Base-by-base conservation (phyloP, 2,329 filamentous ascomycete genomes). In the Hymenoscyphus fraxineus region DNA sequence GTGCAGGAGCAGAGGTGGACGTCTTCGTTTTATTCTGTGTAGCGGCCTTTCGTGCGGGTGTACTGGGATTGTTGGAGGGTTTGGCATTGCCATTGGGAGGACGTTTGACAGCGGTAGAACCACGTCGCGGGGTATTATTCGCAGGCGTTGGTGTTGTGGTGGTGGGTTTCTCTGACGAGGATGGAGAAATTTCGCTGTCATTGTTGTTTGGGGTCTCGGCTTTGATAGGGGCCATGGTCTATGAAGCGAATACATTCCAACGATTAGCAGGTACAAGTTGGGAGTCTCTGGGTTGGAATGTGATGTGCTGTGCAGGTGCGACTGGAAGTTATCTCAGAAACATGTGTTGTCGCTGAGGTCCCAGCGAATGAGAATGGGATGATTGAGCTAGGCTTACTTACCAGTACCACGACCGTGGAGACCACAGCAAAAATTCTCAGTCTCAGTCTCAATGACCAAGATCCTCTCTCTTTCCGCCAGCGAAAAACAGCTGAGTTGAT, bases 1-100 rank as follows among this genome's bases (percentile, higher is more conserved):
- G 67, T 27, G 66, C 69, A n/a, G 73, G 73, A 15, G 70, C 72
- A 39, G 69, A 71, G 38, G 66, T 69, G 2, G 73, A 71, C 7
- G 68, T 71, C 31, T 59, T 62, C 12, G 61, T 61, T 57, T 69
- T 70, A 31, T 67, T 67, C 13, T 65, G 59, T 40, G 63, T 65
- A 9, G 68, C 55, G 19, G 64, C 27, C 59, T 69, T 72, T 32
- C 62, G 63, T 47, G 60, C 58, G 2, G 69, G 66, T 16, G 68
- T 70, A 27, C 67, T 67, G 19, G 70, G 69, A 13, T 63, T 68
- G 68, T 70, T 68, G 38, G 69, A 65, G 65, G 67, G 64, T 58
- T 61, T 58, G 12, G 62, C 63, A 59, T 58, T 65, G 38, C 64
- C 68, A 68, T 69, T 70, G 54, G 67, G 66, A 65, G 68, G 66